Conservation (phyloP, 164 flowering plant genomes). For the Kalanchoe fedtschenkoi region DNA sequence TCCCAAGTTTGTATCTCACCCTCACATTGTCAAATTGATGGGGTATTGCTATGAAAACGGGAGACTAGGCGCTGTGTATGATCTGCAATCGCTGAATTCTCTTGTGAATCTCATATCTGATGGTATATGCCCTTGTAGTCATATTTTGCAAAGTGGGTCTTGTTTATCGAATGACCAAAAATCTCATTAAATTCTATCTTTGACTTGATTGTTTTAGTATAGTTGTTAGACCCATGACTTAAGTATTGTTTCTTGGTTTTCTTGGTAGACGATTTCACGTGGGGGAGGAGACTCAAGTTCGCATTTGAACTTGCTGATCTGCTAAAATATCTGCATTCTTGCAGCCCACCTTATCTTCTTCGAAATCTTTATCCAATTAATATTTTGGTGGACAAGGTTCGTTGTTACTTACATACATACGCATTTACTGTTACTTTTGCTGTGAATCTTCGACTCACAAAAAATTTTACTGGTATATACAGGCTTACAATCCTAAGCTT, state of each 20-base stretch:
- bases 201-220: too few relatives aligned
- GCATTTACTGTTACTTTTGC: too few relatives aligned
- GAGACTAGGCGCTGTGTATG: neutral
- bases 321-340: neutral
- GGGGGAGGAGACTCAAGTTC: neutral
- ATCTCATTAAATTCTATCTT: too few relatives aligned
- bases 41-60: neutral
- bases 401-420: neutral
- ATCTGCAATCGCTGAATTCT: neutral
- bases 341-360: neutral
- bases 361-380: neutral
- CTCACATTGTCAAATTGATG: neutral
- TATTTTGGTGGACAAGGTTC: conserved; percentile 1
- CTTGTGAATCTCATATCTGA: neutral
- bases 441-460: too few relatives aligned
- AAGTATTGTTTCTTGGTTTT: too few relatives aligned
- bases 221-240: too few relatives aligned
- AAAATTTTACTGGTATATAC: too few relatives aligned
- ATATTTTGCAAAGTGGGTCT: neutral
- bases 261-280: neutral
- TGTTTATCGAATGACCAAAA: too few relatives aligned
- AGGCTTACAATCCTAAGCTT: neutral
- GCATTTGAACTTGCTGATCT: neutral
- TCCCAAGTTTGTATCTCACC: neutral
- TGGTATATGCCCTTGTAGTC: neutral